Conservation (phyloP, 139 green algal species). For the Pseudopediastrum boryanum region DNA sequence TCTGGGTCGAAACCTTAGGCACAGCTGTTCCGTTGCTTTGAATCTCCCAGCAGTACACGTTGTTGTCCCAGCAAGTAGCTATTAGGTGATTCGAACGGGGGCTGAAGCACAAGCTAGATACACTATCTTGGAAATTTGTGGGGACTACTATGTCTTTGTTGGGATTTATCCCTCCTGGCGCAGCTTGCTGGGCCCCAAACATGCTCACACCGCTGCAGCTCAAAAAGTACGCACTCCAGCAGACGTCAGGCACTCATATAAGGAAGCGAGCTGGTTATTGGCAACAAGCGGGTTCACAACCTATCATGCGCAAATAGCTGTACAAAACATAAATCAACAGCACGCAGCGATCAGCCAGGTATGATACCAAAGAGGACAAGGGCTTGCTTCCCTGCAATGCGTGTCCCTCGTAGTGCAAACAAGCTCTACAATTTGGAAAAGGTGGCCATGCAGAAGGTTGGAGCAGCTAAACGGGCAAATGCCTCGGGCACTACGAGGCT, state of each 20-base stretch:
- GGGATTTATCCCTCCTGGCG: conserved; percentile 64
- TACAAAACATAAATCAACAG: background rate
- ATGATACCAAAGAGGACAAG: no score
- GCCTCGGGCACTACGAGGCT: no score
- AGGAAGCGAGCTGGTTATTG: background rate
- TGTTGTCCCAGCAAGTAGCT: conserved; percentile 91
- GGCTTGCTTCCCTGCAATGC: no score
- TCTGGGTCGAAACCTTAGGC: conserved; percentile 82
- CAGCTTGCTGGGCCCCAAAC: conserved; percentile 43
- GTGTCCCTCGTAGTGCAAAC: no score
- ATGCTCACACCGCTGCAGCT: conserved; percentile 33
- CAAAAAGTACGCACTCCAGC: no score
- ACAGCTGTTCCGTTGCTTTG: conserved; percentile 63
- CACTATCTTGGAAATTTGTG: conserved; percentile 72
- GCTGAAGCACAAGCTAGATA: conserved; percentile 87
- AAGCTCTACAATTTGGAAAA: no score
- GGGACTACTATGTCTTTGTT: conserved; percentile 84
- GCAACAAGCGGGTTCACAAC: background rate
- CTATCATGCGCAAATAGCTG: background rate
- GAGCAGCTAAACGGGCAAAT: no score
- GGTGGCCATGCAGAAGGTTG: no score
- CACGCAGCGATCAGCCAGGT: no score
- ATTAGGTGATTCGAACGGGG: conserved; percentile 84
- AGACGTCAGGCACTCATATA: background rate
- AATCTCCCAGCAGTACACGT: conserved; percentile 67